Evolutionary conservation across 768 basidiomycete genomes (phyloP).

Genomic region (Baorangia bicolor): DNA sequence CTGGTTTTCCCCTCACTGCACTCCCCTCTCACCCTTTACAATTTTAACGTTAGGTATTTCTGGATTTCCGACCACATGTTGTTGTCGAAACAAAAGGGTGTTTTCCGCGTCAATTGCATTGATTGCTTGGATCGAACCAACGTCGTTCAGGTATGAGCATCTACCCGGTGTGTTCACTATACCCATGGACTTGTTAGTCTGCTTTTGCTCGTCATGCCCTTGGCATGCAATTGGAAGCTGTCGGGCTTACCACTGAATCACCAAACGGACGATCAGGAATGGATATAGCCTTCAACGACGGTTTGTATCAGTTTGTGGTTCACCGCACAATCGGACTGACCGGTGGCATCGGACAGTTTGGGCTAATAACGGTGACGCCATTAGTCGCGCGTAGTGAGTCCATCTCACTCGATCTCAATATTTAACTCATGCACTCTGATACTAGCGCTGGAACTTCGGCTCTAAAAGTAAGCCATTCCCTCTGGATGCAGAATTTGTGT

Average conservation of each 20-base stretch:
- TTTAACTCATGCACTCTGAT: conserved; percentile 14
- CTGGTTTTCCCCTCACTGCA: not conserved
- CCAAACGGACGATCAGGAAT: conserved; percentile 56
- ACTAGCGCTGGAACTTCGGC: conserved; percentile 93
- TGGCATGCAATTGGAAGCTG: conserved; percentile 67
- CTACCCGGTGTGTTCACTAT: not conserved
- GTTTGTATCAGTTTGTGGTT: conserved; percentile 36
- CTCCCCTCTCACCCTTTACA: conserved; percentile 1
- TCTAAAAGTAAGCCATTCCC: conserved; percentile 63
- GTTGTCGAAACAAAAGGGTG: conserved; percentile 80
- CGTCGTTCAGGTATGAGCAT: conserved; percentile 71
- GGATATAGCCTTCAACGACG: conserved; percentile 78
- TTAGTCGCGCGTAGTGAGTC: conserved; percentile 82
- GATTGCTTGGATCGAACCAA: conserved; percentile 96
- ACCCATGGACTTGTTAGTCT: conserved; percentile 49
- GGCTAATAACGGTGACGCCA: conserved; percentile 98
- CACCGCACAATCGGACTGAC: not conserved
- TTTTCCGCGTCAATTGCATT: conserved; percentile 92
- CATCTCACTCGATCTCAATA: not conserved
- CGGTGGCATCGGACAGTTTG: conserved; percentile 55
- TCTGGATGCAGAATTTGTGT: not conserved
- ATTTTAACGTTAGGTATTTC: conserved; percentile 53
- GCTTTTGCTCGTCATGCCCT: conserved; percentile 88
- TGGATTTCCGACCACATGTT: conserved; percentile 74
- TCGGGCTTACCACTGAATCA: conserved; percentile 61